Evolutionary conservation across 495 filamentous ascomycete species (phyloP), one percentile per base, ranked within the genome.

Genomic region (Wilcoxina mikolae): DNA sequence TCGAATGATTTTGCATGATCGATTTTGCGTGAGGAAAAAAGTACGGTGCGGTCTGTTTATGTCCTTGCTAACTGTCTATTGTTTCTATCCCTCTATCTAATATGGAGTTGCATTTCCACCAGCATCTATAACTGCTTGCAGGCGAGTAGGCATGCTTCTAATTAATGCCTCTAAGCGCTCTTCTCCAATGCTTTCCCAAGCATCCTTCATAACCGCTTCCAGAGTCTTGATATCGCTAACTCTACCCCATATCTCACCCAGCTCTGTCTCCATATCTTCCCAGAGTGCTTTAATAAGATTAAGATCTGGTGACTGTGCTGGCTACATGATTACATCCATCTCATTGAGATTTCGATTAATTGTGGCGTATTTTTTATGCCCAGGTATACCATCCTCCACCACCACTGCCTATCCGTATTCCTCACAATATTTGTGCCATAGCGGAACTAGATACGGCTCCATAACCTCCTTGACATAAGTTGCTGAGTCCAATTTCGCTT

Each of bases 221-320:
- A 55, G 20, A 1, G 15, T 2, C 27, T 55, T 17, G 10, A 54
- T 28, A 49, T 58, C 23, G 17, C 2, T 0, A 7, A 49, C 31
- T 35, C 26, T 31, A 17, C 43, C 18, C 1, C 17, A 58, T 5
- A 28, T 52, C 45, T 56, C 29, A 9, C 48, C 54, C 12, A 60
- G 43, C 35, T 60, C 41, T 18, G 9, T 28, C 17, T 60, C 29
- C 33, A 60, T 58, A 39, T 56, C 29, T 10, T 1, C 44, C 48
- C 53, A 62, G n/a, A 54, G 12, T 3, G 48, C 53, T 26, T 62
- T 44, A 10, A 60, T 62, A 0, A 56, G 29, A 41, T 60, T 62
- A 10, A 58, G 45, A 52, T 60, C 57, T 28, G 51, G 60, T 7
- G 39, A 55, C 10, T 58, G 54, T 15, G 54, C 41, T 1, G 29